Base-by-base conservation (phyloP, 1,284 basidiomycete genomes). In the Anthracocystis panici-leucophaei region DNA sequence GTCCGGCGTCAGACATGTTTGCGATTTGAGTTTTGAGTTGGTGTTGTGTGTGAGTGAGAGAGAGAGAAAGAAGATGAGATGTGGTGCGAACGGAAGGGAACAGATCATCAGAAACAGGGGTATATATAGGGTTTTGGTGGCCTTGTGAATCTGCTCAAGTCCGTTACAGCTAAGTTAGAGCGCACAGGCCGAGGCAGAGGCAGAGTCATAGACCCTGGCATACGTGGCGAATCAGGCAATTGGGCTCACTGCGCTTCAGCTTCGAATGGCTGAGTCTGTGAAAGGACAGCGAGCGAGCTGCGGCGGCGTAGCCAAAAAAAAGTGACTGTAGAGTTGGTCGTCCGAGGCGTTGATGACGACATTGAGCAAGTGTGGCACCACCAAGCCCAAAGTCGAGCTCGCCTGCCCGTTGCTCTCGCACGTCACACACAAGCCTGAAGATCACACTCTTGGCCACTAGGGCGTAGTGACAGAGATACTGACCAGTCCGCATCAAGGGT, bases 1-100 rank as follows among this genome's bases (percentile, higher is more conserved):
- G 76, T 61, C 69, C 76, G 58, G 76, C 56, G 72, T 78, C 68
- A 75, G 76, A 72, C 76, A 71, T 78, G 58, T 63, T 70, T 61
- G 57, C 57, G 31, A 53, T 48, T 23, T 58, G 10, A 46, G 5
- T 50, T 35, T 42, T 25, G 52, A 20, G 53, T 53, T 46, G 62
- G 38, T 38, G 49, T 57, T 38, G 35, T 33, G 35, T 38, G 35
- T 38, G 33, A 11, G 44, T 60, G 55, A 53, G 49, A 59, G 62
- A 51, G 54, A 57, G 58, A 31, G 42, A 18, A 51, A 40, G 35
- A 51, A 33, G 4, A 14, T 35, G 29, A 16, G 27, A n/a, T 46
- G 21, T 35, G 27, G 10, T 40, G 55, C 27, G 40, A 41, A 7
- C 1, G 7, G 40, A 38, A 42, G 18, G 35, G 40, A n/a, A n/a